A percentile compares a stretch with the other conserved stretches of the same genome.
phyloP scores from a whole-genome alignment of 2,329 filamentous ascomycete genomes.

The Aspergillus vadensis region DNA sequence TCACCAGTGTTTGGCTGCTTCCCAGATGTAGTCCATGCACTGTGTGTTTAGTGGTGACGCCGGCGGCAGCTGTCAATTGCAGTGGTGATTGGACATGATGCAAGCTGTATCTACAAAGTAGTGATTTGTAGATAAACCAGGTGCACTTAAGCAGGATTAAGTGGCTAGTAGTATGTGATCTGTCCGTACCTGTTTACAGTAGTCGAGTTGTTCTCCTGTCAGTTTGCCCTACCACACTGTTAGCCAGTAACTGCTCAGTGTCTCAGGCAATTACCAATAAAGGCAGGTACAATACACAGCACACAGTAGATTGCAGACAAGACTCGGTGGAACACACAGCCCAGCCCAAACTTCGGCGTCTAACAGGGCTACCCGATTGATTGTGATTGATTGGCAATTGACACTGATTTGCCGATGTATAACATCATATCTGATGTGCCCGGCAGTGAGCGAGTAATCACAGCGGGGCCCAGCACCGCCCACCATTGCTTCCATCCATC shows the following conservation, averaged over 20 bases:
- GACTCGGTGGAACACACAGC: neutral
- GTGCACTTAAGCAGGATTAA: no score
- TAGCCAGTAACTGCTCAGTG: neutral
- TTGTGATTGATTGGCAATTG: neutral
- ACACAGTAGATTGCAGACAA: neutral
- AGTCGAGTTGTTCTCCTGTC: neutral
- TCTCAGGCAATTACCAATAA: neutral
- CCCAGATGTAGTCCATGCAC: neutral
- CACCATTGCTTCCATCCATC: no score
- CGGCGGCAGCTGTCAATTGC: no score
- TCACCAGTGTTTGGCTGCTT: neutral
- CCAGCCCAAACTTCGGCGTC: neutral
- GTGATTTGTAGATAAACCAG: no score
- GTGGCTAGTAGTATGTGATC: neutral
- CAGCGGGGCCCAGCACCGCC: neutral
- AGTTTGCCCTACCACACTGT: no score
- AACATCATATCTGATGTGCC: neutral
- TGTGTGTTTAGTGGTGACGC: neutral
- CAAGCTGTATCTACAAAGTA: neutral
- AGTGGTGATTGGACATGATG: neutral
- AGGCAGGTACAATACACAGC: neutral
- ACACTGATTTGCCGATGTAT: neutral
- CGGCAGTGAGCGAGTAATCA: neutral
- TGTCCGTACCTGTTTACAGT: neutral
- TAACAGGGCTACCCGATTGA: neutral